Conservation (phyloP, 148 eudicot species). For the Cornus suecica region DNA sequence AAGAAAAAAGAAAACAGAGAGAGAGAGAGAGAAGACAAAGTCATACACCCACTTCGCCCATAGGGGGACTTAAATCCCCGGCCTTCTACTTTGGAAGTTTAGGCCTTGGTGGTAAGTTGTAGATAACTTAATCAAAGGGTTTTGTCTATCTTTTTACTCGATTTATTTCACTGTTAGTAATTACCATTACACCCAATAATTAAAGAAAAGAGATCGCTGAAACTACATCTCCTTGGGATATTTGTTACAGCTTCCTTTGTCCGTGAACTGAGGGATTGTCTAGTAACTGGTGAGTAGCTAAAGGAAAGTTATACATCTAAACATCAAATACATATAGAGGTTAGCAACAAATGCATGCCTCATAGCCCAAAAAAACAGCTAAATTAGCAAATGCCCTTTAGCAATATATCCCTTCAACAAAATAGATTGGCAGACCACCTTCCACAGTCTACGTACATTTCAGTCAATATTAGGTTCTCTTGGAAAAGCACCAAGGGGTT, state of each 20-base stretch:
- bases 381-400: background rate
- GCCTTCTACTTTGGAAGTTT: too few relatives aligned
- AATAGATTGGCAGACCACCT: background rate
- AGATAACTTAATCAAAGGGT: too few relatives aligned
- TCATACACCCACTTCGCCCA: too few relatives aligned
- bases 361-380: background rate
- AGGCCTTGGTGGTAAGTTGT: too few relatives aligned
- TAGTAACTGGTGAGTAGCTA: background rate
- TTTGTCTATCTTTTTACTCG: too few relatives aligned
- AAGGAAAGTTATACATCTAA: background rate
- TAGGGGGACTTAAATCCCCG: too few relatives aligned
- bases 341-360: background rate
- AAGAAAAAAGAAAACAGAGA: too few relatives aligned
- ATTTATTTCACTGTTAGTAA: too few relatives aligned
- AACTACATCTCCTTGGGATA: background rate
- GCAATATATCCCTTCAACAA: background rate
- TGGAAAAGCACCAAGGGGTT: background rate
- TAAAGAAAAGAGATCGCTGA: too few relatives aligned
- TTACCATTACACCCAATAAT: too few relatives aligned
- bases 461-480: background rate
- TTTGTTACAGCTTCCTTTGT: background rate
- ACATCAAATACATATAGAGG: background rate
- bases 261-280: background rate
- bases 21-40: too few relatives aligned
- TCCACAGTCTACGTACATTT: background rate